phyloP scores from a whole-genome alignment of 306 rosid species.

The Cucurbita argyrosperma region DNA sequence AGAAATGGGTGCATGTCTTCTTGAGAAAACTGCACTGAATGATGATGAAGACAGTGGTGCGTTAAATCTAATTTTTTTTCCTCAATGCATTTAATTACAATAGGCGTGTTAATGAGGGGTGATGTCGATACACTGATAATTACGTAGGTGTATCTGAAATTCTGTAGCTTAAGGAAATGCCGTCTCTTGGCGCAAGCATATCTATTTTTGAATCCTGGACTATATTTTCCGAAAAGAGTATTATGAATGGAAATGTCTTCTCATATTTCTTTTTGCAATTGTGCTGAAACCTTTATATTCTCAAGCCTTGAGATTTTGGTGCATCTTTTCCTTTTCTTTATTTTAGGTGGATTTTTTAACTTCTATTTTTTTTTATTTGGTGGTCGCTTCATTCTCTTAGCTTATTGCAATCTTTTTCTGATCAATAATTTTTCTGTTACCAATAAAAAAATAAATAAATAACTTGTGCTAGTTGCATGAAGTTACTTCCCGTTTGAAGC shows the following conservation, averaged over 20 bases:
- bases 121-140: neutral
- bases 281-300: neutral
- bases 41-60: conserved; percentile 85
- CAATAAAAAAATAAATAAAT: neutral
- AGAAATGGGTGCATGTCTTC: conserved; percentile 86
- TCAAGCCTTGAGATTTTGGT: neutral
- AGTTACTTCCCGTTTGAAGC: neutral
- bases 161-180: neutral
- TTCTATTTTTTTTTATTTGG: neutral
- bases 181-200: neutral
- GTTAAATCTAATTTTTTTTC: neutral
- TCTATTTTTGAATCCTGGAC: neutral
- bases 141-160: neutral
- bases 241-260: neutral
- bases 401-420: neutral
- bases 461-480: neutral
- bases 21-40: conserved; percentile 81
- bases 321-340: neutral
- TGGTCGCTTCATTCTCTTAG: neutral
- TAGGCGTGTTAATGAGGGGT: neutral
- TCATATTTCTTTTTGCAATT: neutral
- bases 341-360: neutral
- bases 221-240: neutral
- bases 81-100: neutral
- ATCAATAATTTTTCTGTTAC: neutral